Evolutionary conservation across 192 early-diverging fungal genomes (phyloP), one percentile per base, ranked within the genome.

Genomic region (Backusella morwellensis): DNA sequence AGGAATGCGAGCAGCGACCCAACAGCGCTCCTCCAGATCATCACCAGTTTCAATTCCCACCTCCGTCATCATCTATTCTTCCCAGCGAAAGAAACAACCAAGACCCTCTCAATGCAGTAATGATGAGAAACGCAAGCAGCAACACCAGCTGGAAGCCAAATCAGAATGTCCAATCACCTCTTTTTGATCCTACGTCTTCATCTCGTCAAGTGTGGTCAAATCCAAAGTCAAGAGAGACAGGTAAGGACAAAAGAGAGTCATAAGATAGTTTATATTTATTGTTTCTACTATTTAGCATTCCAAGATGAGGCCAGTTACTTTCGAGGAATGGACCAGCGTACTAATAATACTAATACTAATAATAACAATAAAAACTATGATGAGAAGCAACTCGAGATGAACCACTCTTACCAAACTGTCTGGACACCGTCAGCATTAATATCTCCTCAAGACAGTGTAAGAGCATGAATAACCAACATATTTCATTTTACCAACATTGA

Each of bases 11-110:
- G 34, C 70, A 72, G 29, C 52, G 74, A 47, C 63, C 74, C 4
- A 75, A 41, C 19, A 75, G 74, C 50, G 74, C 74, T 41, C 74
- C 74, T 17, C 74, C 74, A 68, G 74, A 75, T 40, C 74, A 66
- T n/a, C 63, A 66, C 35, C 56, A 40, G 15, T 75, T 66, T 42
- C 59, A 66, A 41, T 42, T 66, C 40, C 74, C 74, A 19, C 29
- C 40, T 11, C 36, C 67, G 3, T 59, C 47, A 36, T 34, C 26
- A 17, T 59, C 52, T 36, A 68, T 17, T 14, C 15, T 34, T 68
- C 14, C 35, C 35, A 36, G 17, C 17, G 35, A 68, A 34, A 68
- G 67, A 34, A 68, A 7, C 29, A 68, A 36, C n/a, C 35, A 35
- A 68, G 67, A 68, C 19, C 17, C 29, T 19, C 67, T 36, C 15